Conservation (phyloP, 768 basidiomycete species). For the Nidula microcarpa region DNA sequence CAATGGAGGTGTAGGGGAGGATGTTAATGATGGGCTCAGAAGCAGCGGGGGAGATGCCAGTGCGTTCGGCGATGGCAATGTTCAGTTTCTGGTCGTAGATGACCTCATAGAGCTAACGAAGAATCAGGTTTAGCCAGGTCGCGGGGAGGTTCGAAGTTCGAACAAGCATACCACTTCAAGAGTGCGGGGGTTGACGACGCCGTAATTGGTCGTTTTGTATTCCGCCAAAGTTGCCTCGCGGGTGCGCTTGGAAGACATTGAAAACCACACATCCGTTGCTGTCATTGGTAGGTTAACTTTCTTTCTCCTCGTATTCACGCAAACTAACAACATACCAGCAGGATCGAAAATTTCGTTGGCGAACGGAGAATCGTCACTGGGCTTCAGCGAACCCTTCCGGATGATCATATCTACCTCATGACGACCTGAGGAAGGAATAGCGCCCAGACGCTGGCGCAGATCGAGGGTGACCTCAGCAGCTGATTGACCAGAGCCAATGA, state of each 20-base stretch:
- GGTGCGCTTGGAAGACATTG: conserved; percentile 27
- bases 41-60: conserved; percentile 7
- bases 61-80: conserved; percentile 33
- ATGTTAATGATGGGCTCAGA: conserved; percentile 29
- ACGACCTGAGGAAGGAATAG: conserved; percentile 18
- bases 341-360: conserved; percentile 56
- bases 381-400: conserved; percentile 45
- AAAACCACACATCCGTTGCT: conserved; percentile 40
- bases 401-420: conserved; percentile 50
- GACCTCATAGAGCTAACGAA: conserved; percentile 41
- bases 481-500: conserved; percentile 47
- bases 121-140: background rate
- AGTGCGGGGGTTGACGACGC: conserved; percentile 47
- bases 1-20: conserved; percentile 30
- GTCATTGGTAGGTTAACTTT: background rate
- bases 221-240: conserved; percentile 35
- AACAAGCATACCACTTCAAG: conserved; percentile 29
- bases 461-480: conserved; percentile 45
- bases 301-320: background rate
- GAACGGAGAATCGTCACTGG: conserved; percentile 51
- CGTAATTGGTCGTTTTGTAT: conserved; percentile 49
- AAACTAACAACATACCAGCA: conserved; percentile 23
- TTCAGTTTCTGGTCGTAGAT: conserved; percentile 50
- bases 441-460: conserved; percentile 32
- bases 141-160: background rate